Percentiles rank a stretch among this genome's conserved stretches.
Evolutionary conservation across 2,329 filamentous ascomycete genomes (phyloP).

Genomic region (Daldinia sp.): DNA sequence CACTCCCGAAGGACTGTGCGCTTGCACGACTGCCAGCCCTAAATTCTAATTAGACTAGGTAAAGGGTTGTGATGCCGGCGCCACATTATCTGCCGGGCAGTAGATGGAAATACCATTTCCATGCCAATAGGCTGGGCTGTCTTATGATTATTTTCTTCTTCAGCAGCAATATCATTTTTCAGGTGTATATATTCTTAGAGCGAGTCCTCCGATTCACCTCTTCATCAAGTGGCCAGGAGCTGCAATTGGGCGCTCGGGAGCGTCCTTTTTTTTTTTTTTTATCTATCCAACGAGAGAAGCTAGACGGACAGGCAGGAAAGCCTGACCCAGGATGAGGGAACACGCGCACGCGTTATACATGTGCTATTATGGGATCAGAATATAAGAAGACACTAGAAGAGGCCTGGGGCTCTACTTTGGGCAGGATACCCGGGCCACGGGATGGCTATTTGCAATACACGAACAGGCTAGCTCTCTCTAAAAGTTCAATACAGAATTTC

Average conservation of each 20-base stretch:
- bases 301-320: neutral
- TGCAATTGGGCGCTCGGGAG: conserved; percentile 1
- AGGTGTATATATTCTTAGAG: conserved; percentile 23
- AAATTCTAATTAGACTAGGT: neutral
- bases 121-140: neutral
- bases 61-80: conserved; percentile 7
- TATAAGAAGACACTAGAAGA: conserved; percentile 1
- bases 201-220: conserved; percentile 1
- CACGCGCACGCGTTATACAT: neutral
- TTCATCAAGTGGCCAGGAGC: neutral
- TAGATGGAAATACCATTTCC: conserved; percentile 10
- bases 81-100: conserved; percentile 3
- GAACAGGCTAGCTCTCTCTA: neutral
- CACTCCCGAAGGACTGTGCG: conserved; percentile 34
- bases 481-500: conserved; percentile 2
- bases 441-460: neutral
- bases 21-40: conserved; percentile 13
- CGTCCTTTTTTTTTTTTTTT: neutral
- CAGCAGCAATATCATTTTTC: conserved; percentile 19
- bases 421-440: conserved; percentile 6
- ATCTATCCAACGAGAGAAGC: neutral
- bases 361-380: neutral
- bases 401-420: conserved; percentile 2
- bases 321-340: neutral
- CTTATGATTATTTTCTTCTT: conserved; percentile 1